A percentile compares a stretch with the other conserved stretches of the same genome.
Evolutionary conservation across 306 rosid genomes (phyloP).

Genomic region (Vigna nakashimae): DNA sequence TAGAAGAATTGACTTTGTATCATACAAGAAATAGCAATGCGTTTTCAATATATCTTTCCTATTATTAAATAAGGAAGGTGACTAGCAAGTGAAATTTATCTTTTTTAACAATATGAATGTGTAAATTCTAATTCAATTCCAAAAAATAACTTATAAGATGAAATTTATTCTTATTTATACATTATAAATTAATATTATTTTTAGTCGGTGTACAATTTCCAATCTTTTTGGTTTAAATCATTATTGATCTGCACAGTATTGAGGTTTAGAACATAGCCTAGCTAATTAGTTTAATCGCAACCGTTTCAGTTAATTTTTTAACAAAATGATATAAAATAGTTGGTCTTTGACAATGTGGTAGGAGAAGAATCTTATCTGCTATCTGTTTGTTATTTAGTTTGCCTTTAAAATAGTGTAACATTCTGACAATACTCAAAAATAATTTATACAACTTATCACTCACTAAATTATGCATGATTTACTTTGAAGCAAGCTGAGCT

Average conservation of each 20-base stretch:
- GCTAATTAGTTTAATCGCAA: neutral
- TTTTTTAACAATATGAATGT: neutral
- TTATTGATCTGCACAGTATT: neutral
- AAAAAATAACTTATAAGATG: too few species aligned
- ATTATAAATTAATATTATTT: too few species aligned
- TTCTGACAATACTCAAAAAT: neutral
- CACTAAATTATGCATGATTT: neutral
- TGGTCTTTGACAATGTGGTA: neutral
- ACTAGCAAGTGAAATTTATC: neutral
- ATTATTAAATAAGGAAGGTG: neutral
- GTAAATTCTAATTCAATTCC: neutral
- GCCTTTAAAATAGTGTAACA: constrained; percentile 4
- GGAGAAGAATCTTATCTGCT: constrained; percentile 26
- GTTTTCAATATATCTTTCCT: neutral
- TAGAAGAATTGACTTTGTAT: constrained; percentile 37
- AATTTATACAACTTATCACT: neutral
- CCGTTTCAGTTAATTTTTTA: neutral
- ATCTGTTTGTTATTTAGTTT: constrained; percentile 9
- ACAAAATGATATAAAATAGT: neutral
- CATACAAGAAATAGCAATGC: neutral
- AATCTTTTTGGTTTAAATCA: too few species aligned
- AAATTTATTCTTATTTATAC: too few species aligned
- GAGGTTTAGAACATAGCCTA: neutral
- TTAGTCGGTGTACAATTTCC: too few species aligned
- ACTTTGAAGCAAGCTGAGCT: neutral